Base-by-base conservation (phyloP, 306 rosid species). In the Sicyos baderoa region DNA sequence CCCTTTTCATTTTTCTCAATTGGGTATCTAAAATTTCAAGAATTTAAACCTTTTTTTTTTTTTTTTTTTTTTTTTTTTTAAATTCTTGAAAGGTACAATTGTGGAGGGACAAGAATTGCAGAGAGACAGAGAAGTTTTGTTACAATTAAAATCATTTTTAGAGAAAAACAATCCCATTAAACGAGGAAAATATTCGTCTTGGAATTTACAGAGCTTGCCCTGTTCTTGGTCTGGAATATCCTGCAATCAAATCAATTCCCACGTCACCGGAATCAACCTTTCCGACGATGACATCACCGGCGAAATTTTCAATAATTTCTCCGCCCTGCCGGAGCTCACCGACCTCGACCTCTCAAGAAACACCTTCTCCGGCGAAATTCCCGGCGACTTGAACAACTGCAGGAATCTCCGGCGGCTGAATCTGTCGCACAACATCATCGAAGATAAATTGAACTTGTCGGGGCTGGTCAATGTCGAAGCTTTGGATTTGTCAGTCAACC, bases 341-440 rank as follows among this genome's bases (percentile, higher is more conserved):
- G 65, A 74, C 76, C 91, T 92, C 50, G 95, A 92, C 70, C 85
- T 92, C 54, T 92, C 97, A 6, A 27, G 4, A 37, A 92, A 92
- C 82, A 86, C 90, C 0, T 74, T 92, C 17, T 37, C 59, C 8
- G 95, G 87, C 60, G 49, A 16, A 35, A 75, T 92, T 72, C 88
- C 89, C 0, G 77, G 59, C 42, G 93, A 92, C 27, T 70, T 92
- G 72, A 79, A 84, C 75, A 71, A 55, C 68, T 86, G 91, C 78
- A 79, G 63, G 16, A 84, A 82, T 48, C 93, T 92, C 19, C 51
- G 29, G 60, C 37, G 76, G 66, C 92, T 92, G 63, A 92, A 92
- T 64, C 76, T 92, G 25, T 92, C 97, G 0, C 84, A 81, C 54
- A 92, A 92, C 68, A 82, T 84, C 55, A 76, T 92, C 4, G 67